Base-by-base conservation (phyloP, 208 protist species). In the Crithidia acanthocephali region DNA sequence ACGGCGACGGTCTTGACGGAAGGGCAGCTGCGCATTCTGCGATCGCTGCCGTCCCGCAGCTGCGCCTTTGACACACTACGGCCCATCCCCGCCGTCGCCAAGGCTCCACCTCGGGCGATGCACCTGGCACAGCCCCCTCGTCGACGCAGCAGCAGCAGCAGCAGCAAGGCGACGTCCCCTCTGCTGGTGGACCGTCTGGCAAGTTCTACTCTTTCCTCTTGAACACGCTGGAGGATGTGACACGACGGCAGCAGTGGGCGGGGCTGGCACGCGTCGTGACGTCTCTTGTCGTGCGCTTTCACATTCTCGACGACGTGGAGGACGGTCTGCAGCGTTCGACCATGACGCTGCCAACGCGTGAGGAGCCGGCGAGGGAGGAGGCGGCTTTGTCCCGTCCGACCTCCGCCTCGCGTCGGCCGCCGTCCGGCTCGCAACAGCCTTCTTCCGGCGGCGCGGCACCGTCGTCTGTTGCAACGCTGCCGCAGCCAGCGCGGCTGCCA, bases 251-350 rank as follows among this genome's bases (percentile, higher is more conserved):
- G 72, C 69, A 80, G 69, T 93, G 87, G 87, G 55, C 83, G 7
- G 81, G 78, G 20, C 42, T 95, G 68, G 82, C 84, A 15, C 85
- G 87, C 50, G 64, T 96, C 25, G 68, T 96, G 18, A 84, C 81
- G 22, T 91, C 86, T 23, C 72, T 96, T 13, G 66, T 91, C 23
- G 85, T 85, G 32, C 86, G 88, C 7, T 79, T 93, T 40, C 81
- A 79, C 51, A 73, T 94, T 22, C 76, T 96, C 22, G 86, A 93
- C 64, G 51, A 76, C 20, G 45, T 67, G 10, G 65, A 80, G 30
- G 65, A 84, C 23, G 61, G 61, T 2, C 56, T 44, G 68, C 63
- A 37, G 20, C 52, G 47, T 7, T 40, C 50, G 1, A 53, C 33
- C 8, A 40, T 47, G 37, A 16, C 45, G 15, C 44, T 35, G 23